phyloP scores from a whole-genome alignment of 148 eudicot genomes.

The Bassia scoparia region DNA sequence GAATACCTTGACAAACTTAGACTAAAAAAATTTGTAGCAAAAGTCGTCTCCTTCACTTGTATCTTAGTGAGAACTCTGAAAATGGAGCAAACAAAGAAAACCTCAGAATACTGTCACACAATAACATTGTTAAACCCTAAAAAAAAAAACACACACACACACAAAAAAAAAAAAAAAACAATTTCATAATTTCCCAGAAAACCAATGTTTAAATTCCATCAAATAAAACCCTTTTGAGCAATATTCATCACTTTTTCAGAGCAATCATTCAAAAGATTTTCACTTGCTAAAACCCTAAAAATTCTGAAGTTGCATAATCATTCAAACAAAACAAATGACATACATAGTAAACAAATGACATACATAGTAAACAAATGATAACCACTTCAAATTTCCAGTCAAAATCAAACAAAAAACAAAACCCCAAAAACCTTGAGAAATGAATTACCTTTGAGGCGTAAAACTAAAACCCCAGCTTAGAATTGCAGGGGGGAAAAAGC shows the following conservation, averaged over 20 bases:
- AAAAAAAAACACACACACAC: neutral
- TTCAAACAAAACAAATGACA: neutral
- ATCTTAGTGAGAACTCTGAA: no score
- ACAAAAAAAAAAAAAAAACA: conserved; percentile 5
- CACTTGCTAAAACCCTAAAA: neutral
- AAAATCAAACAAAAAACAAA: neutral
- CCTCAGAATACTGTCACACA: neutral
- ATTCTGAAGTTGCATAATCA: neutral
- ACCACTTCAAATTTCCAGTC: neutral
- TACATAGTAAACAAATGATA: neutral
- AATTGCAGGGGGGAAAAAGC: neutral
- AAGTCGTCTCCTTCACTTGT: no score
- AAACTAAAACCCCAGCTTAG: neutral
- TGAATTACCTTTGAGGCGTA: neutral
- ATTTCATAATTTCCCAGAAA: neutral
- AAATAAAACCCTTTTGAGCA: neutral
- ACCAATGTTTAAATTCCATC: neutral
- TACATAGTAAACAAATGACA: neutral
- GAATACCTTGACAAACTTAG: neutral
- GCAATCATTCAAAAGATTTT: neutral
- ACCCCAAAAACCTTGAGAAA: no score
- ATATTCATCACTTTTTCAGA: no score
- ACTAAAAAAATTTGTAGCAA: neutral
- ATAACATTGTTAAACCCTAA: conserved; percentile 12
- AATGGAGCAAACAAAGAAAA: neutral